phyloP scores from a whole-genome alignment of 371 early-diverging fungal species.

The Thermomucor indicae-seudaticae region DNA sequence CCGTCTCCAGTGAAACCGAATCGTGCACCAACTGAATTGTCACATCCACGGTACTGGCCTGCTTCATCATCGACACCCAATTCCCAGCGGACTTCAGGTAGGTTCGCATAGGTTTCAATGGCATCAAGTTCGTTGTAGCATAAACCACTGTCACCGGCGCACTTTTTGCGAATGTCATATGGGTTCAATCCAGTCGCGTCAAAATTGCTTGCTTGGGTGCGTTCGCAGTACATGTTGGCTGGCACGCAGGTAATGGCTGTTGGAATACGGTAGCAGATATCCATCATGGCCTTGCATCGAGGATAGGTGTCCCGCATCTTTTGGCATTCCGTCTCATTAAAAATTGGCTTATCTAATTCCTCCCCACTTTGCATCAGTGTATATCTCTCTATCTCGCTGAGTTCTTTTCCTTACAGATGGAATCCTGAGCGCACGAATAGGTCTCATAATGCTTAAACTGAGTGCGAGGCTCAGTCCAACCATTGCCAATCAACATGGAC shows the following conservation, averaged over 20 bases:
- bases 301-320: conserved; percentile 67
- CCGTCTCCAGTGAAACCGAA: conserved; percentile 77
- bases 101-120: conserved; percentile 73
- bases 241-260: conserved; percentile 75
- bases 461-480: conserved; percentile 76
- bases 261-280: conserved; percentile 73
- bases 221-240: conserved; percentile 72
- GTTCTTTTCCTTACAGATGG: conserved; percentile 12
- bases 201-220: conserved; percentile 4
- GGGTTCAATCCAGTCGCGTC: conserved; percentile 13
- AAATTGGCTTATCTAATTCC: conserved; percentile 28
- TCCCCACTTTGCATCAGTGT: too few species aligned
- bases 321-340: conserved; percentile 55
- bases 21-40: conserved; percentile 61
- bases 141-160: conserved; percentile 53
- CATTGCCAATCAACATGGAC: conserved; percentile 84
- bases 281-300: conserved; percentile 66
- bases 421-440: conserved; percentile 65
- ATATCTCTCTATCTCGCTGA: not conserved
- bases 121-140: conserved; percentile 78
- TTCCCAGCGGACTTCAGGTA: conserved; percentile 60
- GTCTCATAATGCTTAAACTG: conserved; percentile 85
- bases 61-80: conserved; percentile 64
- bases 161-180: conserved; percentile 73
- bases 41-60: conserved; percentile 68